Conservation (phyloP, 2,329 filamentous ascomycete genomes). For the Gliomastix tumulicola region DNA sequence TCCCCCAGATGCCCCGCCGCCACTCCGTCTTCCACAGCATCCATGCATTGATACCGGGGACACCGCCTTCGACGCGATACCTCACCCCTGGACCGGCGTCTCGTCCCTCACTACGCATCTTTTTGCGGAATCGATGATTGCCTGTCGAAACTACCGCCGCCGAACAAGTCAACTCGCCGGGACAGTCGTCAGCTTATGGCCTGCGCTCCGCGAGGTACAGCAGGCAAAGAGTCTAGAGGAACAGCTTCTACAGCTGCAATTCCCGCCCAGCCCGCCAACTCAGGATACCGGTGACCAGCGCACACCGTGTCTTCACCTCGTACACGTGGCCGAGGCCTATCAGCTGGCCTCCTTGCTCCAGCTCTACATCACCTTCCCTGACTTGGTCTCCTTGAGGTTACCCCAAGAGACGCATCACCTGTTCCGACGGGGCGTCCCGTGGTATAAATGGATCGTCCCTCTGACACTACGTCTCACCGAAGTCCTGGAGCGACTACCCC, state of each 20-base stretch:
- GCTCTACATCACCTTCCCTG: slow-evolving; percentile 29
- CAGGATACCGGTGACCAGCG: slow-evolving; percentile 18
- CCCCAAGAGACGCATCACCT: slow-evolving; percentile 10
- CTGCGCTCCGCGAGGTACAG: slow-evolving; percentile 18
- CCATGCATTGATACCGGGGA: too few species aligned
- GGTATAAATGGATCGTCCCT: slow-evolving; percentile 28
- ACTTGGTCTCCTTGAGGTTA: slow-evolving; percentile 19
- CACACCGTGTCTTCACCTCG: slow-evolving; percentile 19
- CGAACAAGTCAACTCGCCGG: slow-evolving; percentile 12
- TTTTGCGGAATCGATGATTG: slow-evolving; percentile 23
- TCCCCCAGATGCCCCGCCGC: slow-evolving; percentile 5
- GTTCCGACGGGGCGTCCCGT: slow-evolving; percentile 13
- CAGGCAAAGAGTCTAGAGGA: slow-evolving; percentile 25
- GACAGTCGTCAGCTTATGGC: slow-evolving; percentile 12
- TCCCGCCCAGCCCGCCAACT: slow-evolving; percentile 8
- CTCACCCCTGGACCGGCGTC: slow-evolving; percentile 29
- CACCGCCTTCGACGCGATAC: slow-evolving; percentile 8
- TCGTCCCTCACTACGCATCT: slow-evolving; percentile 21
- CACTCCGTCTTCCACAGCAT: too few species aligned
- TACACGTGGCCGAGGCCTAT: slow-evolving; percentile 27
- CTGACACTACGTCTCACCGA: slow-evolving; percentile 21
- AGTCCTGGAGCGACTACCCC: slow-evolving; percentile 23
- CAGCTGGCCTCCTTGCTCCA: slow-evolving; percentile 26
- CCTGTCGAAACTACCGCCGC: slow-evolving; percentile 25
- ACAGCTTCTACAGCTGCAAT: slow-evolving; percentile 21